Evolutionary conservation across 495 filamentous ascomycete genomes (phyloP), one percentile per base, ranked within the genome.

Genomic region (Tetracladium marchalianum): DNA sequence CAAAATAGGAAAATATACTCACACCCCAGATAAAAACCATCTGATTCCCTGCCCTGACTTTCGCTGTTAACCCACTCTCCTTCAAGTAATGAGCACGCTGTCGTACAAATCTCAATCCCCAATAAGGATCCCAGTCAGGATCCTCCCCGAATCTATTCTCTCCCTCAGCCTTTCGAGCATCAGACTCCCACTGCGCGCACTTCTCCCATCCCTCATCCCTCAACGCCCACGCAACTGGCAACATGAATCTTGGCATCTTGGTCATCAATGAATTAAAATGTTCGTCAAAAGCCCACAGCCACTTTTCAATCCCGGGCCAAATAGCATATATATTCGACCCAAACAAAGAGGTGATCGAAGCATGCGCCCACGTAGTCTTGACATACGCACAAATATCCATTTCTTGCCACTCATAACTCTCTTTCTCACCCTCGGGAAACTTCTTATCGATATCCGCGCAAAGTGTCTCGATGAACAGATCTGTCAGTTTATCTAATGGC

Each of bases 11-110:
- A 27, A 7, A 7, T 6, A 34, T 15, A 34, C 41, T 44, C 35
- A 44, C 41, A 12, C 41, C 41, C 41, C 41, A 44, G 17, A 44
- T 22, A 35, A 44, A 44, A 16, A 44, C 41, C 33, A 44, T 32
- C n/a, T 34, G 24, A 18, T 44, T 44, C n/a, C 41, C 41, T 34
- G 41, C 41, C 11, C 41, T 31, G 19, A 44, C 16, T 18, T 44
- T 44, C 7, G 41, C 18, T 15, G 13, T 35, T 8, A 44, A 17
- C 2, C 31, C 31, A 16, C 17, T 18, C 11, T 35, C 12, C 19
- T 32, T 34, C 41, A 44, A 13, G 12, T 16, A 35, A 18, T 44
- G 11, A 19, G 12, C 12, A 13, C 41, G 24, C 11, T 34, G 11
- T 11, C 41, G 27, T 2, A 44, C 41, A 19, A 44, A 44, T 18